Percentiles rank a stretch among this genome's conserved stretches.
Evolutionary conservation across 2,329 filamentous ascomycete species (phyloP).

Genomic region (Cytospora schulzeri): DNA sequence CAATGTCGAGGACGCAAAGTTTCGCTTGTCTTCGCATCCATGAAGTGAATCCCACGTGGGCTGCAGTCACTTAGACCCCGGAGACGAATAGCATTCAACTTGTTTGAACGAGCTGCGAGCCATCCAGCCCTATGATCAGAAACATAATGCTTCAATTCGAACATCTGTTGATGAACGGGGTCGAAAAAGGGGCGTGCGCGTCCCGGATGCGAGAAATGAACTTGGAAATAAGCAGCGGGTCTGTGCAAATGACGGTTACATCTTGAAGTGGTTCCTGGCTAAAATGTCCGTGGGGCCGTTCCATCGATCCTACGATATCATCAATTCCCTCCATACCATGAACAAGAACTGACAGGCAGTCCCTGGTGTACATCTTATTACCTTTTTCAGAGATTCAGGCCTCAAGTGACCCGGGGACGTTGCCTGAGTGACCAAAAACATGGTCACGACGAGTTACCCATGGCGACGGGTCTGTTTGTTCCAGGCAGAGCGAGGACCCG

Average conservation of each 20-base stretch:
- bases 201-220: conserved; percentile 18
- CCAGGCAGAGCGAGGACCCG: not conserved
- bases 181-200: conserved; percentile 23
- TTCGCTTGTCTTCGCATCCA: not conserved
- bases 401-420: not conserved
- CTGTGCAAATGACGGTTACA: conserved; percentile 25
- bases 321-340: not conserved
- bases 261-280: conserved; percentile 13
- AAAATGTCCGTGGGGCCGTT: conserved; percentile 11
- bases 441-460: not conserved
- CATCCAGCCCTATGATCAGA: not conserved
- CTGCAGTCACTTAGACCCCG: not conserved
- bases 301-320: conserved; percentile 12
- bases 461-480: not conserved
- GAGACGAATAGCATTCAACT: not conserved
- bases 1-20: not conserved
- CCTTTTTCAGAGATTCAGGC: not conserved
- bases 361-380: not conserved
- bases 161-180: conserved; percentile 13
- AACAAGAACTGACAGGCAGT: not conserved
- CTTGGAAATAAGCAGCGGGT: conserved; percentile 27
- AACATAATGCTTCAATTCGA: not conserved
- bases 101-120: not conserved
- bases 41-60: not conserved
- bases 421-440: not conserved